phyloP scores from a whole-genome alignment of 2,329 filamentous ascomycete species.

The Penicillium corylophilum region DNA sequence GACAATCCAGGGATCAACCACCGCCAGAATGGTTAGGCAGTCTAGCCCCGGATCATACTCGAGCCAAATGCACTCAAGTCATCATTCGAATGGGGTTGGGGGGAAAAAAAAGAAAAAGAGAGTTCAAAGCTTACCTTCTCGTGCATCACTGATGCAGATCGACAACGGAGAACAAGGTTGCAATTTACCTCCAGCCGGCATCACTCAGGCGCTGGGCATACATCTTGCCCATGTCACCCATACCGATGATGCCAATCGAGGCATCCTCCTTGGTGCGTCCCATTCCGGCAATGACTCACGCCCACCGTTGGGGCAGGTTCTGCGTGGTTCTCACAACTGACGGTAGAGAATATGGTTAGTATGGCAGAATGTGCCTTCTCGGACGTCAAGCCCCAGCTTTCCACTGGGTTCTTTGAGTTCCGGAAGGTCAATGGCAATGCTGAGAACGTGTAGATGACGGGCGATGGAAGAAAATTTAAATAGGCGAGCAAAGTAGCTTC shows the following conservation, averaged over 20 bases:
- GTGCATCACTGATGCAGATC: background rate
- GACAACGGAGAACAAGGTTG: conserved; percentile 9
- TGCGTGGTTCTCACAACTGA: background rate
- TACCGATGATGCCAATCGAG: conserved; percentile 90
- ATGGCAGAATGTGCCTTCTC: background rate
- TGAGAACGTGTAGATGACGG: background rate
- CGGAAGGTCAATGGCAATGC: conserved; percentile 16
- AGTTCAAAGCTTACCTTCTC: conserved; percentile 18
- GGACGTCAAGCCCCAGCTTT: background rate
- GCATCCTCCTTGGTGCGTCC: conserved; percentile 61
- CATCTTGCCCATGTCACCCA: conserved; percentile 99
- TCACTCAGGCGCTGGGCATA: conserved; percentile 84
- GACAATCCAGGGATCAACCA: conserved; percentile 64
- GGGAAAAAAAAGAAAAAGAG: conserved; percentile 7
- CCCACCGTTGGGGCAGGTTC: background rate
- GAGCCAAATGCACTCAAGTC: conserved; percentile 99
- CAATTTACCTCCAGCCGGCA: conserved; percentile 91
- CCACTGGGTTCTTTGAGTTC: conserved; percentile 9
- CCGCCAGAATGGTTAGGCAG: conserved; percentile 74
- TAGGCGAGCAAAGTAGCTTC: conserved; percentile 19
- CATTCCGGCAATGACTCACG: conserved; percentile 25
- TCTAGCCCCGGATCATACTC: conserved; percentile 73
- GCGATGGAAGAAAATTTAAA: conserved; percentile 27
- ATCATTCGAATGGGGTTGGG: conserved; percentile 63
- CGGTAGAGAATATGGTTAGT: background rate